Percentiles rank a stretch among this genome's conserved stretches.
Evolutionary conservation across 2,329 filamentous ascomycete species (phyloP).

Genomic region (Aureobasidium sp.): DNA sequence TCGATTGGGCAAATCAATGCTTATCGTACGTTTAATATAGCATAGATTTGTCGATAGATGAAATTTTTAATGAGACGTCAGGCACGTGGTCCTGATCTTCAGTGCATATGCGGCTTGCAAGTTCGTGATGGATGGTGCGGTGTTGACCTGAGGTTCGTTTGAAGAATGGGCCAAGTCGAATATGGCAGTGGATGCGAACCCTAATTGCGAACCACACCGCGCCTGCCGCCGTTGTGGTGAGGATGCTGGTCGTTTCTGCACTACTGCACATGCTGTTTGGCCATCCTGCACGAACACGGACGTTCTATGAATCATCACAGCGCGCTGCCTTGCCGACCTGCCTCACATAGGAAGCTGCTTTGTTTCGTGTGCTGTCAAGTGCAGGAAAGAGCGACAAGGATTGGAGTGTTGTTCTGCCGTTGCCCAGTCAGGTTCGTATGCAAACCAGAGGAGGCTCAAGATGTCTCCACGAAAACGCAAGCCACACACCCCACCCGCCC

Average conservation of each 20-base stretch:
- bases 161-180: not conserved
- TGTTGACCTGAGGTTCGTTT: not conserved
- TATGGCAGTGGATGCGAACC: not conserved
- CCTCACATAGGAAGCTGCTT: not conserved
- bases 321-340: not conserved
- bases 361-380: not conserved
- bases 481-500: not conserved
- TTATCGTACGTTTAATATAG: constrained; percentile 3
- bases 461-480: not conserved
- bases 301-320: not conserved
- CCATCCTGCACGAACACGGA: constrained; percentile 2
- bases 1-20: not conserved
- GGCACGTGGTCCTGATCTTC: constrained; percentile 10
- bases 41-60: not conserved
- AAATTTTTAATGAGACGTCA: not conserved
- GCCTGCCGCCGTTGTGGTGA: not conserved
- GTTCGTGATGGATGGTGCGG: not conserved
- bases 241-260: not conserved
- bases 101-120: constrained; percentile 6
- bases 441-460: not conserved
- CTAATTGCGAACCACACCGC: not conserved
- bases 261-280: not conserved
- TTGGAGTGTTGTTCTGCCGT: not conserved
- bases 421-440: not conserved
- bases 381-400: not conserved